Conservation (phyloP, 1,284 basidiomycete genomes). For the Veloboletus limbatus region DNA sequence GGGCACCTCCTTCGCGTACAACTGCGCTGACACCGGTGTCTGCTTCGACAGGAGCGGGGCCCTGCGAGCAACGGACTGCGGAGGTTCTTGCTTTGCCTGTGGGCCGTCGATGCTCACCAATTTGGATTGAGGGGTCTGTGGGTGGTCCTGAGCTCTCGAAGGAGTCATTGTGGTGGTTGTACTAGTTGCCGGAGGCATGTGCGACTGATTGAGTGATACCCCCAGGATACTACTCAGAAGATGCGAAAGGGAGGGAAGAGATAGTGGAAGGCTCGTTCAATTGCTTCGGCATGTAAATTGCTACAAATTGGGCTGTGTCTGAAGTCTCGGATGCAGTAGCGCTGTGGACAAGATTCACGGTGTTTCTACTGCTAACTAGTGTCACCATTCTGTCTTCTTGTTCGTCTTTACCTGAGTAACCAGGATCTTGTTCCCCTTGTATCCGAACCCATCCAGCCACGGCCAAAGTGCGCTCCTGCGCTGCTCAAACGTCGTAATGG, state of each 20-base stretch:
- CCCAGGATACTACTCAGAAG: slow-evolving; percentile 2
- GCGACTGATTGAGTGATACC: slow-evolving; percentile 5
- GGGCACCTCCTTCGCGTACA: slow-evolving; percentile 50
- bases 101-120: slow-evolving; percentile 4
- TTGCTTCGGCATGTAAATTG: slow-evolving; percentile 10
- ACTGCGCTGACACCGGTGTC: slow-evolving; percentile 32
- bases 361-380: slow-evolving; percentile 2
- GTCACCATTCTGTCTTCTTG: slow-evolving; percentile 78
- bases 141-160: slow-evolving; percentile 13
- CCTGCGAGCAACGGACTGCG: slow-evolving; percentile 15
- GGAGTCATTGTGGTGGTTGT: slow-evolving; percentile 13
- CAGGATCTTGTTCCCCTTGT: slow-evolving; percentile 73
- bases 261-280: slow-evolving; percentile 1
- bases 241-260: background rate
- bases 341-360: slow-evolving; percentile 2
- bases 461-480: slow-evolving; percentile 78
- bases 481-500: slow-evolving; percentile 77
- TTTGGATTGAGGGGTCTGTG: slow-evolving; percentile 19
- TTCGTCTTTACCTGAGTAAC: slow-evolving; percentile 45
- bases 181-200: slow-evolving; percentile 19
- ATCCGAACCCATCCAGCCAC: slow-evolving; percentile 93
- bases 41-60: slow-evolving; percentile 30
- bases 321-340: slow-evolving; percentile 17
- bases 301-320: slow-evolving; percentile 10
- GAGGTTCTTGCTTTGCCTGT: slow-evolving; percentile 18